These are phyloP conservation scores for Entomortierella beljakovae DNA, from an alignment of 192 early-diverging fungal genomes.

Conservation along the genomic window DNA sequence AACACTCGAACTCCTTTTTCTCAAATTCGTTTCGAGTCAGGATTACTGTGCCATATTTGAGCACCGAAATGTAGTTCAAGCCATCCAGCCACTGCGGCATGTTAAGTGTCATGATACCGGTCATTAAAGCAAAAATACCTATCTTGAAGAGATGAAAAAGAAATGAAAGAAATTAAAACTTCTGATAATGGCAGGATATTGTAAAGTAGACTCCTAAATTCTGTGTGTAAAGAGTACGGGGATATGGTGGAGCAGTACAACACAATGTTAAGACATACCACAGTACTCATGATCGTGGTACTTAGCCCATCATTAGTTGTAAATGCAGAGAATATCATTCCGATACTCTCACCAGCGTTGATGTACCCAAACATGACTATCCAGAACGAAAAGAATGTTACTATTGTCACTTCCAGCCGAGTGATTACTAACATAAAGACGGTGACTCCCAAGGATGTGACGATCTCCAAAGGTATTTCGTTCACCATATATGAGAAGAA, in stretches of 20 bases:
- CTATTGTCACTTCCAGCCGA: slow-evolving; percentile 21
- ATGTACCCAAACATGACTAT: slow-evolving; percentile 55
- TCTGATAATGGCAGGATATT: too few relatives aligned
- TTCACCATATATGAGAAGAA: slow-evolving; percentile 48
- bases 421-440: slow-evolving; percentile 47
- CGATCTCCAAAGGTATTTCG: slow-evolving; percentile 42
- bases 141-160: too few relatives aligned
- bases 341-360: slow-evolving; percentile 51
- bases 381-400: slow-evolving; percentile 54
- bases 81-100: slow-evolving; percentile 37
- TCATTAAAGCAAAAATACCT: slow-evolving; percentile 51
- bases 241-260: background rate
- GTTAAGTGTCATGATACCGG: slow-evolving; percentile 49
- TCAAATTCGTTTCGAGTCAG: slow-evolving; percentile 52
- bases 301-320: slow-evolving; percentile 44
- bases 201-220: too few relatives aligned
- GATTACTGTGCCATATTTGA: slow-evolving; percentile 43
- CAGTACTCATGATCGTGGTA: slow-evolving; percentile 50
- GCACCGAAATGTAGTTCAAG: slow-evolving; percentile 40
- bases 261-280: slow-evolving; percentile 28
- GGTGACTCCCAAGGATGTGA: slow-evolving; percentile 39
- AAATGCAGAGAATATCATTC: slow-evolving; percentile 42
- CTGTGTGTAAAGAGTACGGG: background rate
- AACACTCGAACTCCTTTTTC: slow-evolving; percentile 27
- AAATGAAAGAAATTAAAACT: too few relatives aligned